phyloP scores from a whole-genome alignment of 1,284 basidiomycete species.

The Trichosporon coremiiforme region DNA sequence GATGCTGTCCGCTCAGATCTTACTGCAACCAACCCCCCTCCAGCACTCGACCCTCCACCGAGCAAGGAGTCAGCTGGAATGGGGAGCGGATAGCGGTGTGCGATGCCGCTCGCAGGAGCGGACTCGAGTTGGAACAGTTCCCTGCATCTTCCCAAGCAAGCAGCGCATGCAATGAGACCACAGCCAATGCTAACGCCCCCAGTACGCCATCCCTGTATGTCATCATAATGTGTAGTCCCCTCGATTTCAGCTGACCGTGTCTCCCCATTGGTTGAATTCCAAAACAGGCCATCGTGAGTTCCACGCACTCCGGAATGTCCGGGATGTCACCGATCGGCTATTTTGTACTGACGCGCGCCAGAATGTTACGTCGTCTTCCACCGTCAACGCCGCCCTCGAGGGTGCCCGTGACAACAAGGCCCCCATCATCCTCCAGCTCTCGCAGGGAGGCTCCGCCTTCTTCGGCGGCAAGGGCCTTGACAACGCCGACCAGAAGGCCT shows the following conservation, averaged over 20 bases:
- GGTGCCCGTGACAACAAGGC: slow-evolving; percentile 91
- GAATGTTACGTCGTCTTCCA: slow-evolving; percentile 85
- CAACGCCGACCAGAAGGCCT: slow-evolving; percentile 92
- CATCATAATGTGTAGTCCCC: neutral
- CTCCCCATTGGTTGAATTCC: slow-evolving; percentile 1
- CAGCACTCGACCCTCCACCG: neutral
- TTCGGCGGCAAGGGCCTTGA: slow-evolving; percentile 95
- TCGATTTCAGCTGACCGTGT: slow-evolving; percentile 18
- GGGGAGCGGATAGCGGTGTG: slow-evolving; percentile 10
- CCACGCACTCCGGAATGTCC: slow-evolving; percentile 5
- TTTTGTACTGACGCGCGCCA: slow-evolving; percentile 27
- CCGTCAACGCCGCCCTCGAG: slow-evolving; percentile 82
- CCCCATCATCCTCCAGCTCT: slow-evolving; percentile 97
- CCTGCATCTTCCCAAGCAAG: slow-evolving; percentile 7
- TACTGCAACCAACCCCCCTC: neutral
- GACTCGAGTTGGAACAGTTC: neutral
- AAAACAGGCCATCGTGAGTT: slow-evolving; percentile 67
- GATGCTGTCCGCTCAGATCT: neutral
- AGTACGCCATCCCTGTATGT: slow-evolving; percentile 85
- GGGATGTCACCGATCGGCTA: neutral
- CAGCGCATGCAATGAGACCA: neutral
- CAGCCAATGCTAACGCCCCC: slow-evolving; percentile 28
- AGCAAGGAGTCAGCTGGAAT: neutral
- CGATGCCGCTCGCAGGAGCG: slow-evolving; percentile 9
- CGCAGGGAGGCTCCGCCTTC: slow-evolving; percentile 94